A percentile compares a stretch with the other conserved stretches of the same genome.
These are phyloP conservation scores for Trichoderma erinaceum DNA, from an alignment of 495 filamentous ascomycete genomes.

Conservation along the genomic window DNA sequence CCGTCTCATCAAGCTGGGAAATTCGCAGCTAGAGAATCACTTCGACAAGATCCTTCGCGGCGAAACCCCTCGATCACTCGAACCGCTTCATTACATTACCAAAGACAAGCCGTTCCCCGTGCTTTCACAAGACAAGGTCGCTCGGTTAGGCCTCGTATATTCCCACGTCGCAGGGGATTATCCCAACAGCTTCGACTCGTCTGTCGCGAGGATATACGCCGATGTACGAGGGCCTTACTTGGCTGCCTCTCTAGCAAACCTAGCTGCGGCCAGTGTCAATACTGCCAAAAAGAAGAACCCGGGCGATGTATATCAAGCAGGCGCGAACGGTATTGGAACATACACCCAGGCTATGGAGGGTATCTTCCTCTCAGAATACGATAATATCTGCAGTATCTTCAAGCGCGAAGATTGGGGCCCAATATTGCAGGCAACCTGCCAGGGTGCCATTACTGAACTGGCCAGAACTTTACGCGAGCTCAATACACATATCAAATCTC, in stretches of 20 bases:
- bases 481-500: conserved; percentile 78
- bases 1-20: conserved; percentile 68
- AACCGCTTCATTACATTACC: conserved; percentile 89
- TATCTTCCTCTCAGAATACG: conserved; percentile 80
- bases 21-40: conserved; percentile 70
- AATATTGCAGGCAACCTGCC: conserved; percentile 70
- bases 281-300: conserved; percentile 75
- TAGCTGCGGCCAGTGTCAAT: conserved; percentile 80
- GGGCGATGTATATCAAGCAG: conserved; percentile 78
- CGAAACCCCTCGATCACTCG: conserved; percentile 67
- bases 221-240: conserved; percentile 84
- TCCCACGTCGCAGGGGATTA: conserved; percentile 36
- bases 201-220: conserved; percentile 66
- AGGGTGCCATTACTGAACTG: conserved; percentile 69
- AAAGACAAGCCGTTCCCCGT: conserved; percentile 58
- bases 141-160: conserved; percentile 45
- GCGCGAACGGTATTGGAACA: conserved; percentile 87
- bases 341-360: conserved; percentile 85
- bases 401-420: conserved; percentile 73
- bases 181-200: conserved; percentile 43
- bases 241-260: conserved; percentile 66
- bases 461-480: conserved; percentile 81
- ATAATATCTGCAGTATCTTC: conserved; percentile 79
- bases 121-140: conserved; percentile 45
- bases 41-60: conserved; percentile 65